These are phyloP conservation scores for Niveomyces coronatus DNA, from an alignment of 2,329 filamentous ascomycete species.

Conservation along the genomic window DNA sequence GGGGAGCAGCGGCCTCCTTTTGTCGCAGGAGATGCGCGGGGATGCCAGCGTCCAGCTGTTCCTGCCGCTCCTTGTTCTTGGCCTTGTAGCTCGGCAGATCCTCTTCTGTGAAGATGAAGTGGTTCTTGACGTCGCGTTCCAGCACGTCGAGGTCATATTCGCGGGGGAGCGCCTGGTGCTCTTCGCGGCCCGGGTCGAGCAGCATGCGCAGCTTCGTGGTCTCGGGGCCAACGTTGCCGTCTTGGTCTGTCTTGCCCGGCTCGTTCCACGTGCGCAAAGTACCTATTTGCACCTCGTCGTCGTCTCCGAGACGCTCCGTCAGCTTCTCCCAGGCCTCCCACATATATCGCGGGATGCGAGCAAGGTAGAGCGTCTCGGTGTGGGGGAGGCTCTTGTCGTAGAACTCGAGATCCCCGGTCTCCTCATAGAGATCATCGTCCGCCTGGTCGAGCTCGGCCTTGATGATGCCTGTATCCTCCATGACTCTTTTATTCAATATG, in stretches of 20 bases:
- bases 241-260: conserved; percentile 40
- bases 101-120: conserved; percentile 88
- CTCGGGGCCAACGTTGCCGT: conserved; percentile 16
- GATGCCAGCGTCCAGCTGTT: conserved; percentile 47
- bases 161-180: conserved; percentile 69
- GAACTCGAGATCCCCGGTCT: conserved; percentile 47
- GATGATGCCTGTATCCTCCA: conserved; percentile 28
- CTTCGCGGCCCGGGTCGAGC: conserved; percentile 50
- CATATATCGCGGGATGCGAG: conserved; percentile 67
- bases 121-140: conserved; percentile 60
- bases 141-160: conserved; percentile 75
- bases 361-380: conserved; percentile 52
- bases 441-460: conserved; percentile 41
- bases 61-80: conserved; percentile 42
- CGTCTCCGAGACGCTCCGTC: conserved; percentile 54
- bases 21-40: conserved; percentile 44
- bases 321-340: conserved; percentile 64
- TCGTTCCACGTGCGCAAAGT: conserved; percentile 55
- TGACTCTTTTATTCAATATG: too few relatives aligned
- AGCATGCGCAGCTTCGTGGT: conserved; percentile 47
- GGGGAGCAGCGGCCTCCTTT: conserved; percentile 16
- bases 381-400: conserved; percentile 33
- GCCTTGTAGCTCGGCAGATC: conserved; percentile 55
- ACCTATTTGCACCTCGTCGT: conserved; percentile 73
- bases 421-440: conserved; percentile 60